phyloP scores from a whole-genome alignment of 192 early-diverging fungal species.

The Piromyces finnis region DNA sequence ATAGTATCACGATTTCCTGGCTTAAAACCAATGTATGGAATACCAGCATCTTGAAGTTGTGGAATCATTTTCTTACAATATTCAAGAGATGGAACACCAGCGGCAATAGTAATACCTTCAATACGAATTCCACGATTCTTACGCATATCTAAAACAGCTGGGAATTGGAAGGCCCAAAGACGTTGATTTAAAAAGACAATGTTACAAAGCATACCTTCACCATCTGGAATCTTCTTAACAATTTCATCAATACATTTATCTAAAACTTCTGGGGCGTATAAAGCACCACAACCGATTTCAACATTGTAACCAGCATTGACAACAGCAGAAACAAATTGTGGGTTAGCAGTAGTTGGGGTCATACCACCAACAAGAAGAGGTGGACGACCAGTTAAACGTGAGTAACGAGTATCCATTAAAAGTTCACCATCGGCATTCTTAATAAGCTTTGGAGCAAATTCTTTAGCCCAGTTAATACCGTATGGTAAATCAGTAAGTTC shows the following conservation, averaged over 20 bases:
- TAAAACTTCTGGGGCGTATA: constrained; percentile 54
- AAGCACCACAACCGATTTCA: constrained; percentile 80
- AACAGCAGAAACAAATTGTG: constrained; percentile 61
- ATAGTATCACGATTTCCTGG: constrained; percentile 67
- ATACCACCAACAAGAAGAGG: constrained; percentile 91
- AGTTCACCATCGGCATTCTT: constrained; percentile 43
- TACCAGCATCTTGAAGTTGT: constrained; percentile 49
- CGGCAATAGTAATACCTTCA: constrained; percentile 77
- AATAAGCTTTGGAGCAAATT: constrained; percentile 68
- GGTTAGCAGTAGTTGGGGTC: constrained; percentile 71
- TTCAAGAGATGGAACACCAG: constrained; percentile 75
- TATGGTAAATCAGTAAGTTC: constrained; percentile 45
- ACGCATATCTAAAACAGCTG: constrained; percentile 59
- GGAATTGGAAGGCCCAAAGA: constrained; percentile 87
- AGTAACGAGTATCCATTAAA: constrained; percentile 78
- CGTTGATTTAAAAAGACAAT: constrained; percentile 76
- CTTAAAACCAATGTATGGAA: constrained; percentile 74
- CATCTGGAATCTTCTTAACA: constrained; percentile 26
- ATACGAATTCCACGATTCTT: constrained; percentile 60
- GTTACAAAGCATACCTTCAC: constrained; percentile 80
- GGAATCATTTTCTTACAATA: constrained; percentile 60
- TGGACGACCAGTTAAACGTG: constrained; percentile 61
- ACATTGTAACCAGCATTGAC: constrained; percentile 80
- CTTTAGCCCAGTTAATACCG: constrained; percentile 67
- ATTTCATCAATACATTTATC: constrained; percentile 51